These are phyloP conservation scores for Saturnispora diversa DNA, from an alignment of 805 yeast genomes.

Conservation along the genomic window DNA sequence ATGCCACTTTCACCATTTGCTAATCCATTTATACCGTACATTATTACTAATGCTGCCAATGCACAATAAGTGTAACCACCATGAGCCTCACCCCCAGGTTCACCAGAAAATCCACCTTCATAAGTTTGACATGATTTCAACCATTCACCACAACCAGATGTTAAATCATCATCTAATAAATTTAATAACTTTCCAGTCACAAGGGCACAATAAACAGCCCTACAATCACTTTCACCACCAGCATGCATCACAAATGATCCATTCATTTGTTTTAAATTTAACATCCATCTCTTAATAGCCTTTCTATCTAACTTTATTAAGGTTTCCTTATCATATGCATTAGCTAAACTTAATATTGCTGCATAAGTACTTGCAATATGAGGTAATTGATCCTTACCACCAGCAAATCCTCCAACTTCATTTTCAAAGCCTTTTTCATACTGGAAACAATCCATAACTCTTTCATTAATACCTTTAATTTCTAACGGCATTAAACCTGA, in stretches of 20 bases:
- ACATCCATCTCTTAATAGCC: constrained; percentile 54
- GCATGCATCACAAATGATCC: constrained; percentile 74
- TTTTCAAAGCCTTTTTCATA: constrained; percentile 15
- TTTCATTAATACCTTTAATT: not conserved
- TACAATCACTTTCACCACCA: constrained; percentile 77
- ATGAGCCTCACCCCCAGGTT: constrained; percentile 83
- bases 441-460: constrained; percentile 11
- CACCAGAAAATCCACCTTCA: constrained; percentile 94
- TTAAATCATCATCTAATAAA: constrained; percentile 53
- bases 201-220: constrained; percentile 86
- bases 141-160: constrained; percentile 49
- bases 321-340: constrained; percentile 35
- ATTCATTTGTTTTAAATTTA: constrained; percentile 50
- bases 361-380: constrained; percentile 87
- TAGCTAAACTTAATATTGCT: constrained; percentile 52
- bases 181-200: constrained; percentile 59
- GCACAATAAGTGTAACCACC: constrained; percentile 97
- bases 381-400: constrained; percentile 74
- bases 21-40: constrained; percentile 30
- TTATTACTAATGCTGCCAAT: constrained; percentile 48
- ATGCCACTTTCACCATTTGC: constrained; percentile 24
- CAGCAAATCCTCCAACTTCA: constrained; percentile 48
- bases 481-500: constrained; percentile 17
- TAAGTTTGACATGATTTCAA: constrained; percentile 68
- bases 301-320: constrained; percentile 40